phyloP scores from a whole-genome alignment of 805 yeast genomes.

The Candida oleophila region DNA sequence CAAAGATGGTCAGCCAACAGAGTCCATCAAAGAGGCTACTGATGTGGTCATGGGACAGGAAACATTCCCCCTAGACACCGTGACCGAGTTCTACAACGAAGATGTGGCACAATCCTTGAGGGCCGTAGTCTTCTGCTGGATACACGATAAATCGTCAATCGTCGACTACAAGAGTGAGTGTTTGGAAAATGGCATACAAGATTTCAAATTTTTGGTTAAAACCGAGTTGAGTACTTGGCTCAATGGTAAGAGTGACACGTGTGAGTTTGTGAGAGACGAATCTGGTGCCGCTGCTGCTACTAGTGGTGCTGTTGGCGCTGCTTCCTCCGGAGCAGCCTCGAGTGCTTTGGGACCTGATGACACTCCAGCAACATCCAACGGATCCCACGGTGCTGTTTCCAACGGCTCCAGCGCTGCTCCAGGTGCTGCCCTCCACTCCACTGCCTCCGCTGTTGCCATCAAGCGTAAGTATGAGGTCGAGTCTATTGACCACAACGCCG shows the following conservation, averaged over 20 bases:
- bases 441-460: constrained; percentile 13
- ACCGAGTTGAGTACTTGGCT: constrained; percentile 83
- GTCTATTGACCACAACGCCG: constrained; percentile 57
- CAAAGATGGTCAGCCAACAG: constrained; percentile 11
- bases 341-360: no score
- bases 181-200: constrained; percentile 58
- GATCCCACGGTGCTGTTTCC: no score
- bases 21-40: constrained; percentile 34
- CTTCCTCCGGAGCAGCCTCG: constrained; percentile 11
- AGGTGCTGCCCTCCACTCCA: background rate
- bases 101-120: constrained; percentile 49
- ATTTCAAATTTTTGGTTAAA: constrained; percentile 80
- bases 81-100: constrained; percentile 58
- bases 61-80: constrained; percentile 36
- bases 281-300: constrained; percentile 7
- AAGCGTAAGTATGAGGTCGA: constrained; percentile 46
- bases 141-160: constrained; percentile 66
- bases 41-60: constrained; percentile 29
- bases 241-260: constrained; percentile 61
- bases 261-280: constrained; percentile 45
- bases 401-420: no score
- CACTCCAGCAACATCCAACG: no score
- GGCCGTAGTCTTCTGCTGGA: constrained; percentile 76
- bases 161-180: constrained; percentile 82
- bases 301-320: constrained; percentile 6